Base-by-base conservation (phyloP, 2,329 filamentous ascomycete species). In the Nothomitra cinnamomea region DNA sequence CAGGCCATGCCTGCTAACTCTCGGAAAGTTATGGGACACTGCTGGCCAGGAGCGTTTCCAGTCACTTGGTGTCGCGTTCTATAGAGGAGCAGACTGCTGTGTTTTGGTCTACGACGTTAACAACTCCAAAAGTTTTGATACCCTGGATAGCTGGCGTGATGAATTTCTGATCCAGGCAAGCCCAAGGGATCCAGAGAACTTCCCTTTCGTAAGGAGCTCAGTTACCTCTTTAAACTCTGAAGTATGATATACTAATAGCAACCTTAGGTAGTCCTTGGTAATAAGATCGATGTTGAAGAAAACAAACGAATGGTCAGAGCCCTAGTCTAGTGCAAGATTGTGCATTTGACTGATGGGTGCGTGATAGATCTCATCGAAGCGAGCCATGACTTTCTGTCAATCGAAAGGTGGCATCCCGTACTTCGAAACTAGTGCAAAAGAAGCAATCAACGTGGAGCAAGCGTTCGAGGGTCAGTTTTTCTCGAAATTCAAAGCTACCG, bases 201-300 rank as follows among this genome's bases (percentile, higher is more conserved):
- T 98, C 68, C 92, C 92, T 51, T 98, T 98, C 66, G 92, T 95
- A 71, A 69, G 84, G 72, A 43, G n/a, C 10, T 6, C 0, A 40
- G 28, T 3, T 32, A 40, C 13, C 24, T 3, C n/a, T 10, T 51
- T 58, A 65, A 38, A 63, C 51, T 17, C n/a, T 59, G 28, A 10
- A n/a, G 28, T 10, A 10, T 32, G 21, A 24, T 32, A 13, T 21
- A 22, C 25, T 51, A n/a, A 50, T 5, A 38, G 36, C 41, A 4
- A 35, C 21, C 55, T 28, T 60, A 90, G 85, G 85, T 94, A 56
- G 92, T 98, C 40, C 79, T 98, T 56, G 92, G 92, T 55, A 98
- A 98, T 78, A 98, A 98, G 78, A 94, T 98, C 63, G 92, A 98
- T 72, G 83, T 95, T 47, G 92, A 95, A 67, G 92, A 96, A 72